Evolutionary conservation across 2,329 filamentous ascomycete species (phyloP).

Genomic region (Juglanconis sp.): DNA sequence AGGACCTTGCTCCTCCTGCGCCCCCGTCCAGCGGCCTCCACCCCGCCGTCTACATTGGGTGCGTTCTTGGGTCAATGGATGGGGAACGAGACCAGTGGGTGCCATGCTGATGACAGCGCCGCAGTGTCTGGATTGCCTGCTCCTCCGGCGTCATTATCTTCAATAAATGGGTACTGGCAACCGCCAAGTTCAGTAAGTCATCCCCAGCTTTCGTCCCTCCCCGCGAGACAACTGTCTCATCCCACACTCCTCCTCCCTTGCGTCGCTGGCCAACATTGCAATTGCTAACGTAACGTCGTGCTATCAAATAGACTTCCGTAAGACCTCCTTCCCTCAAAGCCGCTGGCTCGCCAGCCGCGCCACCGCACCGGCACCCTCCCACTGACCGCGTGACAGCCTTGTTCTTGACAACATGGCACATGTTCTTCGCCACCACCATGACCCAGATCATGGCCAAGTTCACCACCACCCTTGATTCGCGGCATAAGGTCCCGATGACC

Average conservation of each 20-base stretch:
- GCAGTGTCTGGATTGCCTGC: slow-evolving; percentile 80
- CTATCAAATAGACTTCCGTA: slow-evolving; percentile 25
- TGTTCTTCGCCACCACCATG: slow-evolving; percentile 82
- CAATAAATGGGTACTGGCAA: slow-evolving; percentile 94
- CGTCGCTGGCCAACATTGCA: neutral
- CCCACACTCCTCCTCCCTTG: neutral
- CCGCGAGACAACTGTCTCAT: slow-evolving; percentile 8
- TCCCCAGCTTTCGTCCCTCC: neutral
- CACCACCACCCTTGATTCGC: slow-evolving; percentile 80
- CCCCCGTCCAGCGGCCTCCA: slow-evolving; percentile 45
- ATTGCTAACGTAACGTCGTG: slow-evolving; percentile 4
- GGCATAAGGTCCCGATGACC: slow-evolving; percentile 92
- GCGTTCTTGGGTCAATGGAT: neutral
- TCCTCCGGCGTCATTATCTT: slow-evolving; percentile 89
- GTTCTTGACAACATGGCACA: slow-evolving; percentile 88
- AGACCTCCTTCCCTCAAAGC: slow-evolving; percentile 1
- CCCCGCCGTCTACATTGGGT: slow-evolving; percentile 74
- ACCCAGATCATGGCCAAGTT: slow-evolving; percentile 85
- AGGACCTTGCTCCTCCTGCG: slow-evolving; percentile 11
- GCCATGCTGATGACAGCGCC: slow-evolving; percentile 4
- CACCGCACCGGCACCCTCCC: slow-evolving; percentile 26
- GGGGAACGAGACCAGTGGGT: neutral
- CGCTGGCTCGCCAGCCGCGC: neutral
- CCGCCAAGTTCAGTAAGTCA: slow-evolving; percentile 58
- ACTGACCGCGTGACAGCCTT: slow-evolving; percentile 52